phyloP scores from a whole-genome alignment of 352 stramenopile species.

The Phytophthora fragariaefolia region DNA sequence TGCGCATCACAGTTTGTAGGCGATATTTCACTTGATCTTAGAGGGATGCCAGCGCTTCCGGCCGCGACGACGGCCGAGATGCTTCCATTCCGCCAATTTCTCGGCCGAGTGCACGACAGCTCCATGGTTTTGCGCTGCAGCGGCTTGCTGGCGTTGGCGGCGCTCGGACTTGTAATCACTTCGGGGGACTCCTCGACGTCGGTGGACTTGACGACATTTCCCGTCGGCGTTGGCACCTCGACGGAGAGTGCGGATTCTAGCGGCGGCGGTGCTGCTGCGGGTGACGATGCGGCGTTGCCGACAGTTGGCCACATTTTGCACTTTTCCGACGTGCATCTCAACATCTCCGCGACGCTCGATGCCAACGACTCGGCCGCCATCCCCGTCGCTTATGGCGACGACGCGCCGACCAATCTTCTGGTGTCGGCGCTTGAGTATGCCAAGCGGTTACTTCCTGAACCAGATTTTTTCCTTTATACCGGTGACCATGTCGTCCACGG shows the following conservation, averaged over 20 bases:
- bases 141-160: constrained; percentile 6
- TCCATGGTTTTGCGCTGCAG: constrained; percentile 11
- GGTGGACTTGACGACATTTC: too few relatives aligned
- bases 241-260: background rate
- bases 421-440: constrained; percentile 71
- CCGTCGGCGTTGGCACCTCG: constrained; percentile 1
- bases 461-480: constrained; percentile 79
- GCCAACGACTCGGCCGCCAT: constrained; percentile 46
- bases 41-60: constrained; percentile 14
- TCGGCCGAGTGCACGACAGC: constrained; percentile 7
- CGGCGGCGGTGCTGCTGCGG: background rate
- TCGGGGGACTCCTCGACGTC: constrained; percentile 9
- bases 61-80: constrained; percentile 17
- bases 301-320: constrained; percentile 65
- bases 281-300: background rate
- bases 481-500: constrained; percentile 75
- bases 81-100: constrained; percentile 31
- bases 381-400: constrained; percentile 47
- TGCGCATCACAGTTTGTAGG: constrained; percentile 3
- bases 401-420: constrained; percentile 60
- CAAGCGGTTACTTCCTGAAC: constrained; percentile 55
- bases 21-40: constrained; percentile 7
- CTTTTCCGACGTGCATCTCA: constrained; percentile 85
- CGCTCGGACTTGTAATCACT: constrained; percentile 14
- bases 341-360: constrained; percentile 60